Percentiles rank a stretch among this genome's conserved stretches.
Conservation (phyloP, 306 rosid genomes). For the Pyrus betulifolia region DNA sequence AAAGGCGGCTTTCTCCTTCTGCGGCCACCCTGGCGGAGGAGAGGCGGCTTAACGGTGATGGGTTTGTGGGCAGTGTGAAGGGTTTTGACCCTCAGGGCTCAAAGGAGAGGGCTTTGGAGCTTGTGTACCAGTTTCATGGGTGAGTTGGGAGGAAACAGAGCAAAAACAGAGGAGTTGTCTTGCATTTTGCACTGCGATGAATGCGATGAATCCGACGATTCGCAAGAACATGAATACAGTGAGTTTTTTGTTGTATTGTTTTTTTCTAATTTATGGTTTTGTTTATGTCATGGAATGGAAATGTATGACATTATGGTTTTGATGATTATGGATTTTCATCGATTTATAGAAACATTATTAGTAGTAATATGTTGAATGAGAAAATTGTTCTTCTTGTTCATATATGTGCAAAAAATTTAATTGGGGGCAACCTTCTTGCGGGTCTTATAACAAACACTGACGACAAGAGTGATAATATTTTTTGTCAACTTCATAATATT, state of each 20-base stretch:
- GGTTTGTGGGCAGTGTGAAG: conserved; percentile 19
- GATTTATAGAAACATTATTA: not conserved
- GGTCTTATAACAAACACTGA: not conserved
- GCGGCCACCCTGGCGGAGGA: conserved; percentile 35
- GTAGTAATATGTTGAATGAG: not conserved
- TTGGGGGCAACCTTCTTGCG: not conserved
- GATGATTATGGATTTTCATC: not conserved
- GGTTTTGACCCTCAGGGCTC: conserved; percentile 55
- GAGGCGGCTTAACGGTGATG: conserved; percentile 33
- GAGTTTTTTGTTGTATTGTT: not conserved
- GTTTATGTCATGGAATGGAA: not conserved
- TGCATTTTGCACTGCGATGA: not conserved
- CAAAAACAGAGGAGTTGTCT: not conserved
- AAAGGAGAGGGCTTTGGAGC: conserved; percentile 59
- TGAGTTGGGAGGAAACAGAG: conserved; percentile 14
- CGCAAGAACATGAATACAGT: not conserved
- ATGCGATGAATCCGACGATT: not conserved
- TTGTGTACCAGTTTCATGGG: conserved; percentile 75
- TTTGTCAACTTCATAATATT: not conserved
- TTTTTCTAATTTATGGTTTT: not conserved
- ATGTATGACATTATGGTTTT: not conserved
- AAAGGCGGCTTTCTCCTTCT: conserved; percentile 65
- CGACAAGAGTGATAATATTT: not conserved
- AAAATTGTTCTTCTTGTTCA: not conserved
- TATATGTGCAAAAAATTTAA: not conserved